phyloP scores from a whole-genome alignment of 2,329 filamentous ascomycete genomes.

The Dryadomyces sulphureus region DNA sequence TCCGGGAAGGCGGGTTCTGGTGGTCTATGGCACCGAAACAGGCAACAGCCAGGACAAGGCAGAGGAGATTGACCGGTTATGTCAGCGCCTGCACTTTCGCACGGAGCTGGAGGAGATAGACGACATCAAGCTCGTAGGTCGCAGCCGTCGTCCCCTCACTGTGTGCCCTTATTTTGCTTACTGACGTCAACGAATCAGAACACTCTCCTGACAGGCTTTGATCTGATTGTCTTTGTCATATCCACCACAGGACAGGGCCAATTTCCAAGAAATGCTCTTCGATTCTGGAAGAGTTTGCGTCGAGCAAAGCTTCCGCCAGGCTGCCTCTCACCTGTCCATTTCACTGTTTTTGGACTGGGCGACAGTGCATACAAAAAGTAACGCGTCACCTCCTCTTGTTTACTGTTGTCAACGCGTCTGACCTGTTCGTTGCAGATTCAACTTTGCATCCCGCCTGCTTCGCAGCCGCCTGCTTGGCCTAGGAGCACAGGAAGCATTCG shows the following conservation, averaged over 20 bases:
- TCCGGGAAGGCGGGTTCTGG: slow-evolving; percentile 33
- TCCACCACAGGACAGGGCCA: slow-evolving; percentile 95
- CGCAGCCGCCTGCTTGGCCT: slow-evolving; percentile 73
- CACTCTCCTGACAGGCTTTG: slow-evolving; percentile 29
- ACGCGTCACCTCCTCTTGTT: slow-evolving; percentile 12
- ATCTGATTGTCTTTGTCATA: slow-evolving; percentile 61
- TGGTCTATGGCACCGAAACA: slow-evolving; percentile 90
- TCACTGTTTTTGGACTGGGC: slow-evolving; percentile 80
- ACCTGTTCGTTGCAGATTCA: slow-evolving; percentile 51
- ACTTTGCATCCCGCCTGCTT: slow-evolving; percentile 82
- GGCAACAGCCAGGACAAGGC: slow-evolving; percentile 89
- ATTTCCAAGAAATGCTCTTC: slow-evolving; percentile 66
- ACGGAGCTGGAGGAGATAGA: slow-evolving; percentile 68
- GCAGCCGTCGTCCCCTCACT: neutral
- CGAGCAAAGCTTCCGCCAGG: slow-evolving; percentile 60
- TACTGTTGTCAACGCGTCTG: neutral
- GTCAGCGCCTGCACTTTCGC: slow-evolving; percentile 65
- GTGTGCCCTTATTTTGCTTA: slow-evolving; percentile 12
- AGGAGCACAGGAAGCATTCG: slow-evolving; percentile 62
- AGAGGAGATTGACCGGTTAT: slow-evolving; percentile 61
- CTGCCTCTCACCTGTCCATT: slow-evolving; percentile 54
- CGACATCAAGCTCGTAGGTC: slow-evolving; percentile 55
- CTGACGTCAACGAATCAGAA: slow-evolving; percentile 18
- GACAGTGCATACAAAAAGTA: slow-evolving; percentile 90
- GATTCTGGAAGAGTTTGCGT: slow-evolving; percentile 75